Evolutionary conservation across 1,284 basidiomycete species (phyloP).

Genomic region (Inonotus hispidus): DNA sequence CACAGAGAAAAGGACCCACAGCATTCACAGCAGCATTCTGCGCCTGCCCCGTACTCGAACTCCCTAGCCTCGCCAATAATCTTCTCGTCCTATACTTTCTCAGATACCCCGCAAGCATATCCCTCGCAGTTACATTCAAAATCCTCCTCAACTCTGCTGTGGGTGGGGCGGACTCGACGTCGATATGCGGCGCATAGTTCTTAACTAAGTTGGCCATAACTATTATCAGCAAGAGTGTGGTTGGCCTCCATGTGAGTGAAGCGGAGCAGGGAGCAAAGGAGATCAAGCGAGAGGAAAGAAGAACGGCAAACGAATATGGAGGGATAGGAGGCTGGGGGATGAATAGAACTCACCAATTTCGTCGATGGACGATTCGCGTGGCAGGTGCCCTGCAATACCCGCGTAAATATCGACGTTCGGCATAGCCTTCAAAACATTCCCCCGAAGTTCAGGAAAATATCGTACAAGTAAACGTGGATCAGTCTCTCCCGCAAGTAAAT

Average conservation of each 20-base stretch:
- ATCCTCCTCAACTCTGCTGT: slow-evolving; percentile 61
- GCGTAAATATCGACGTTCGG: slow-evolving; percentile 54
- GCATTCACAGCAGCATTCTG: slow-evolving; percentile 12
- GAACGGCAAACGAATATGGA: slow-evolving; percentile 20
- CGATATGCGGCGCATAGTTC: slow-evolving; percentile 83
- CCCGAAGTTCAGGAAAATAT: slow-evolving; percentile 69
- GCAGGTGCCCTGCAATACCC: slow-evolving; percentile 65
- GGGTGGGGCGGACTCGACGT: slow-evolving; percentile 60
- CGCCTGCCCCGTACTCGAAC: background rate
- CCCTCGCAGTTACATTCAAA: slow-evolving; percentile 51
- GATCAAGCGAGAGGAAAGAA: slow-evolving; percentile 21
- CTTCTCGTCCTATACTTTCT: slow-evolving; percentile 38
- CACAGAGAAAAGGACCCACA: background rate
- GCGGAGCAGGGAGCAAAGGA: slow-evolving; percentile 22
- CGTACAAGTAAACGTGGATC: slow-evolving; percentile 74
- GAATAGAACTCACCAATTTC: slow-evolving; percentile 61
- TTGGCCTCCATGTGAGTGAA: slow-evolving; percentile 21
- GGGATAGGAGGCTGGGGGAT: slow-evolving; percentile 10
- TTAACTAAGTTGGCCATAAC: slow-evolving; percentile 83
- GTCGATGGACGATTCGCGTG: slow-evolving; percentile 55
- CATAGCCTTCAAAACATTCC: slow-evolving; percentile 44
- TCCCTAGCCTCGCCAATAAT: slow-evolving; percentile 11
- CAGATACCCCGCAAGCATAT: slow-evolving; percentile 65
- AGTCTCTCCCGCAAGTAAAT: slow-evolving; percentile 63
- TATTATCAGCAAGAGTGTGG: slow-evolving; percentile 56